Conservation (phyloP, 2,329 filamentous ascomycete genomes). For the Neofusicoccum sp. region DNA sequence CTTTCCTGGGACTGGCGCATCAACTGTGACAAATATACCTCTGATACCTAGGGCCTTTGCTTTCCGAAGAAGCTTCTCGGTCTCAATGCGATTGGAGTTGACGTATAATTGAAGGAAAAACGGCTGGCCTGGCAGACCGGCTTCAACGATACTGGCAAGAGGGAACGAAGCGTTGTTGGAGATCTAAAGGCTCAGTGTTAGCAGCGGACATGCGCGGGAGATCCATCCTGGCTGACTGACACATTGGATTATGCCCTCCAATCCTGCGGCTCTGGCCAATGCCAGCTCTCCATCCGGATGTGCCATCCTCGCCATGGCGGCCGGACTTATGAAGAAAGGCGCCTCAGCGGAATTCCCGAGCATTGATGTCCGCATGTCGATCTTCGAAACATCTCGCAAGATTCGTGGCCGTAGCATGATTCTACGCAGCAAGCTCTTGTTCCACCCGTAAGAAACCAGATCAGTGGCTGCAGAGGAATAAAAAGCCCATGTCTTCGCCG, state of each 20-base stretch:
- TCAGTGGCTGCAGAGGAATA: slow-evolving; percentile 39
- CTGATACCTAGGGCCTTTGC: slow-evolving; percentile 37
- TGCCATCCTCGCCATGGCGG: slow-evolving; percentile 40
- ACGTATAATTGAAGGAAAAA: slow-evolving; percentile 43
- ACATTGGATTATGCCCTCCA: slow-evolving; percentile 38
- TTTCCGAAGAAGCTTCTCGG: slow-evolving; percentile 35
- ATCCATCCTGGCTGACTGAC: too few relatives aligned
- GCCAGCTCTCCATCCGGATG: slow-evolving; percentile 41
- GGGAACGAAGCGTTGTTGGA: slow-evolving; percentile 34
- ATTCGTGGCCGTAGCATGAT: slow-evolving; percentile 40
- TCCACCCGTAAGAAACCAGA: slow-evolving; percentile 34
- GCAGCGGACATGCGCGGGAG: too few relatives aligned
- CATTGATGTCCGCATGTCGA: slow-evolving; percentile 35
- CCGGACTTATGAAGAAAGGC: slow-evolving; percentile 44
- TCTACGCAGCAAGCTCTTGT: slow-evolving; percentile 38
- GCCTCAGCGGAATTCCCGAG: slow-evolving; percentile 38
- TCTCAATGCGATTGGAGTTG: slow-evolving; percentile 35
- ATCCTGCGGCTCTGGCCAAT: slow-evolving; percentile 38
- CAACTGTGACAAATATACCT: slow-evolving; percentile 41
- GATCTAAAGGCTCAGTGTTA: slow-evolving; percentile 35
- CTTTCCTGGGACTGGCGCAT: slow-evolving; percentile 39
- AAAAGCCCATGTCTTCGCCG: slow-evolving; percentile 38
- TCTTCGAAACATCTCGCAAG: slow-evolving; percentile 38
- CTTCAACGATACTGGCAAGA: slow-evolving; percentile 18
- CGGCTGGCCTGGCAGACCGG: slow-evolving; percentile 30